Base-by-base conservation (phyloP, 441 rosid species). In the Euphorbia celastroides region DNA sequence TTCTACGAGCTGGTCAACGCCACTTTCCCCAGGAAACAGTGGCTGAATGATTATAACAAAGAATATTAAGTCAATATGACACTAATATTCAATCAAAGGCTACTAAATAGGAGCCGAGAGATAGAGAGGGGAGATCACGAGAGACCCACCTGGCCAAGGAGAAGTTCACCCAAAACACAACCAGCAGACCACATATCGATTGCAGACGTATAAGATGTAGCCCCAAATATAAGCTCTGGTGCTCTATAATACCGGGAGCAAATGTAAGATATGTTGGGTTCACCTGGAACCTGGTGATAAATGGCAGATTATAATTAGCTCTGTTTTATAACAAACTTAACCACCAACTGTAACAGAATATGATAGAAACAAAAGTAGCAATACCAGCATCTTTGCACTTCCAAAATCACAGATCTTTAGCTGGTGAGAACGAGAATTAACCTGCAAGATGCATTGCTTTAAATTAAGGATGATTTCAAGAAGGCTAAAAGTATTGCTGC, bases 351-450 rank as follows among this genome's bases (percentile, higher is more conserved):
- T 36, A 38, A 36, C 38, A 57, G 65, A 6, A 30, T 27, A 57
- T 13, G 31, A 7, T 23, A 5, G 7, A 17, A 64, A 62, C 14
- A 54, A 9, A 16, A n/a, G 12, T 51, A 56, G 55, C 64, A 78
- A 71, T 88, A 91, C 97, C 92, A 91, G 78, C 85, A 81, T 89
- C 86, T 91, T 91, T 69, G 97, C 97, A 69, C 97, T 91, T 38
- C 97, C 97, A 69, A 89, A 91, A 77, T 91, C 97, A 57, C 97
- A 91, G 17, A 91, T 87, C 78, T 89, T 91, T 70, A 91, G 70
- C 77, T 87, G 89, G 70, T 87, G 92, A 19, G 84, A 80, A 52
- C 83, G 90, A 68, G 96, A 84, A 77, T 91, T 87, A 67, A 91
- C 97, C 97, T 88, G 83, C 74, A 62, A 69, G 65, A 69, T 44